phyloP scores from a whole-genome alignment of 2,329 filamentous ascomycete genomes.

The Herpotrichia juniperi region DNA sequence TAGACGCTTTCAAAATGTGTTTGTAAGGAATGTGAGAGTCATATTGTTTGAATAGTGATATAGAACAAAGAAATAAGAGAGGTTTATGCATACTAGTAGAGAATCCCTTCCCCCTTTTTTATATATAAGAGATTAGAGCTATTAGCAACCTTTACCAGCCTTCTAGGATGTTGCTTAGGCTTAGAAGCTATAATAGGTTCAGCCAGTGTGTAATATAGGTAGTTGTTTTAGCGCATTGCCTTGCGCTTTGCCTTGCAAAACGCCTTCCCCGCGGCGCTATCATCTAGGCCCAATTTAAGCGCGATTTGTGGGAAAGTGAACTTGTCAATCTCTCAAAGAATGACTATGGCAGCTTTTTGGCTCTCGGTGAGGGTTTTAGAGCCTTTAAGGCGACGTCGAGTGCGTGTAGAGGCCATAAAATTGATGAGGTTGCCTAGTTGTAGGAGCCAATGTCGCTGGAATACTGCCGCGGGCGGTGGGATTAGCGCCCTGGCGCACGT shows the following conservation, averaged over 20 bases:
- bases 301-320: background rate
- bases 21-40: too few species aligned
- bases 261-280: background rate
- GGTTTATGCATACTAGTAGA: background rate
- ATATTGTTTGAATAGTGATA: too few species aligned
- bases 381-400: background rate
- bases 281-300: background rate
- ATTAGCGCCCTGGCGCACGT: background rate
- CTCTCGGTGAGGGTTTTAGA: background rate
- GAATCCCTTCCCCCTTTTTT: too few species aligned
- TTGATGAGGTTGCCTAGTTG: background rate
- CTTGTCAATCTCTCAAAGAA: background rate
- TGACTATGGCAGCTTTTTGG: background rate
- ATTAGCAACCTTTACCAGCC: background rate
- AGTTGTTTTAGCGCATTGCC: background rate
- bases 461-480: background rate
- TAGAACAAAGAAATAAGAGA: too few species aligned
- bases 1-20: too few species aligned
- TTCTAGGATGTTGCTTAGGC: background rate
- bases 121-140: background rate
- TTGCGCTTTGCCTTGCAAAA: background rate
- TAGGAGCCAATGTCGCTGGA: background rate
- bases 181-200: background rate
- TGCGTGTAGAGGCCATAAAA: background rate
- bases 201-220: background rate